Percentiles rank a stretch among this genome's conserved stretches.
phyloP scores from a whole-genome alignment of 768 basidiomycete species.

The Neoboletus subvelutipes region DNA sequence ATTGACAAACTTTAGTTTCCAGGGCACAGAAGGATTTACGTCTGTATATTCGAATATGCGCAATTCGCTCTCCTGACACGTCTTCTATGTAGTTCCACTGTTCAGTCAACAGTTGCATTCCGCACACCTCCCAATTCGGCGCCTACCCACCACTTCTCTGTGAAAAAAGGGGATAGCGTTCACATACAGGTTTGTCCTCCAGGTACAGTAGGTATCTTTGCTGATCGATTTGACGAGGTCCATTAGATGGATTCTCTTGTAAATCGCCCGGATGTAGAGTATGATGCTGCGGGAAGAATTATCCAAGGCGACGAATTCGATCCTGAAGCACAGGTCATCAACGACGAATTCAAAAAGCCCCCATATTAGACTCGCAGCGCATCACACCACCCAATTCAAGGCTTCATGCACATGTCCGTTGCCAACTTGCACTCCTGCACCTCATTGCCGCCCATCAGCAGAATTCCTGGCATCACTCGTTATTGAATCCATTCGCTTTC shows the following conservation, averaged over 20 bases:
- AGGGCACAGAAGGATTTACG: conserved; percentile 51
- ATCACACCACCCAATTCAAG: neutral
- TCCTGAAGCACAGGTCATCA: conserved; percentile 57
- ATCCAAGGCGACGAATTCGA: conserved; percentile 48
- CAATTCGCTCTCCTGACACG: conserved; percentile 24
- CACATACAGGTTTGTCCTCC: conserved; percentile 54
- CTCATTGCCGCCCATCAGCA: neutral
- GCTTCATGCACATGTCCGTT: neutral
- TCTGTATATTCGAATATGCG: conserved; percentile 34
- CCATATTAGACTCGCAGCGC: conserved; percentile 32
- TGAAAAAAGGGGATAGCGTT: conserved; percentile 49
- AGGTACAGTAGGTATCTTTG: neutral
- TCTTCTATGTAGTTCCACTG: conserved; percentile 33
- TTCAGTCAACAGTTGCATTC: conserved; percentile 61
- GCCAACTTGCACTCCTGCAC: neutral
- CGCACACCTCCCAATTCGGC: conserved; percentile 39
- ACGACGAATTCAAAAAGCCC: conserved; percentile 63
- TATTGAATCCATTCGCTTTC: neutral
- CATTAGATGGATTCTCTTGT: conserved; percentile 69
- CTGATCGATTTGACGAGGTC: conserved; percentile 8
- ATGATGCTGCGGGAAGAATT: conserved; percentile 58
- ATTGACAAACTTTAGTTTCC: conserved; percentile 54
- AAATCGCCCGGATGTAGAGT: conserved; percentile 46
- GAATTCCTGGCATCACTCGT: neutral
- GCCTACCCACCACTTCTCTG: conserved; percentile 25